Evolutionary conservation across 352 stramenopile species (phyloP), one percentile per base, ranked within the genome.

Genomic region (Hyaloperonospora brassicae): DNA sequence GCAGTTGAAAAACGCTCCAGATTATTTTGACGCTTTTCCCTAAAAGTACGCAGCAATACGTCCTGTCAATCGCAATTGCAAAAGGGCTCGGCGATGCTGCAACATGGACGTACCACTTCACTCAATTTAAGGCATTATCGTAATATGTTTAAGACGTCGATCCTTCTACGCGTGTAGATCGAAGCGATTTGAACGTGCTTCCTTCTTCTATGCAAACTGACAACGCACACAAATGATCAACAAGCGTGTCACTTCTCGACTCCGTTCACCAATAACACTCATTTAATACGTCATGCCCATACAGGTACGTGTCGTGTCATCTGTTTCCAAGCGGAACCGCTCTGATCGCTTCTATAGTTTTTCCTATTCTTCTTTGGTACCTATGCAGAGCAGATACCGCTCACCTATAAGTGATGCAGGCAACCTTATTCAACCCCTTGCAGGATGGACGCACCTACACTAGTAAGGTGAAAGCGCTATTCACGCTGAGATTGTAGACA

Each of bases 151-250:
- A 47, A 94, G 64, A 52, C 80, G 81, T 45, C 76, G 74, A 54
- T 92, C 17, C 90, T 45, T 82, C 68, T 50, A 92, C 81, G 64
- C 81, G 38, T 91, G 92, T 23, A 94, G 57, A 8, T 81, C 17
- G 48, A 94, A 94, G 51, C 84, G 79, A 41, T 92, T 79, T 2
- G 79, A 79, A 8, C 84, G 81, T 38, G 76, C 79, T 23, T 74
- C 61, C 57, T 92, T 92, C 66, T 92, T 92, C 58, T 83, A 68
- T n/a, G 87, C 73, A 57, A 94, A 54, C 17, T 93, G 48, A 22
- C 9, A 57, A 34, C 47, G 9, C 43, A 17, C 14, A 50, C n/a
- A 14, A 22, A 25, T 47, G 14, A 57, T 21, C 24, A 50, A 31
- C 31, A 60, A 45, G 40, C 44, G 12, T 27, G 39, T 42, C 45